Conservation (phyloP, 345 rosid genomes). For the Aurinia saxatilis region DNA sequence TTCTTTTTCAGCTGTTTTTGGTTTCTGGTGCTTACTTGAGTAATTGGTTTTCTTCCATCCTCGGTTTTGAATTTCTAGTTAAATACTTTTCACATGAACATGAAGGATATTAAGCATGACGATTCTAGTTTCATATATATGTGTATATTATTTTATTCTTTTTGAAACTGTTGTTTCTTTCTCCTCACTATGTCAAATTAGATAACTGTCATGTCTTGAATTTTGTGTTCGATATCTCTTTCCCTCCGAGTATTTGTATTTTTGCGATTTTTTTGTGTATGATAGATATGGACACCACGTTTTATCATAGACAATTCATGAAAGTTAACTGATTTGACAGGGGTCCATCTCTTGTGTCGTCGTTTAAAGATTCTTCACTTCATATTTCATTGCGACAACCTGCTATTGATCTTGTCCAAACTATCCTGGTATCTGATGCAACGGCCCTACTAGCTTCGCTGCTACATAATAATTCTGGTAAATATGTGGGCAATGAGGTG, state of each 20-base stretch:
- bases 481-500: constrained; percentile 26
- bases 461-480: constrained; percentile 32
- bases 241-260: neutral
- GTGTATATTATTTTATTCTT: neutral
- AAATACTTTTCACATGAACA: constrained; percentile 5
- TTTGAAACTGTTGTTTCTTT: neutral
- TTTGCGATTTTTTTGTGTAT: neutral
- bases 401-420: constrained; percentile 84
- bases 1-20: constrained; percentile 15
- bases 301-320: constrained; percentile 5
- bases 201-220: neutral
- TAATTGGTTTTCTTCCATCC: neutral
- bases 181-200: neutral
- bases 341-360: constrained; percentile 89
- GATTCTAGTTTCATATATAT: neutral
- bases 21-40: constrained; percentile 6
- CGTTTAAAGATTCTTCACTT: constrained; percentile 79
- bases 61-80: constrained; percentile 3
- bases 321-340: constrained; percentile 39
- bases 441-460: constrained; percentile 54
- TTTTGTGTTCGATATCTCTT: neutral
- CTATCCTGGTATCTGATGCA: constrained; percentile 84
- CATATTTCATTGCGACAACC: constrained; percentile 86
- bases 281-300: neutral
- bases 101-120: neutral